Evolutionary conservation across 805 yeast genomes (phyloP), one percentile per base, ranked within the genome.

Genomic region (Wickerhamiella kurtzmanii): DNA sequence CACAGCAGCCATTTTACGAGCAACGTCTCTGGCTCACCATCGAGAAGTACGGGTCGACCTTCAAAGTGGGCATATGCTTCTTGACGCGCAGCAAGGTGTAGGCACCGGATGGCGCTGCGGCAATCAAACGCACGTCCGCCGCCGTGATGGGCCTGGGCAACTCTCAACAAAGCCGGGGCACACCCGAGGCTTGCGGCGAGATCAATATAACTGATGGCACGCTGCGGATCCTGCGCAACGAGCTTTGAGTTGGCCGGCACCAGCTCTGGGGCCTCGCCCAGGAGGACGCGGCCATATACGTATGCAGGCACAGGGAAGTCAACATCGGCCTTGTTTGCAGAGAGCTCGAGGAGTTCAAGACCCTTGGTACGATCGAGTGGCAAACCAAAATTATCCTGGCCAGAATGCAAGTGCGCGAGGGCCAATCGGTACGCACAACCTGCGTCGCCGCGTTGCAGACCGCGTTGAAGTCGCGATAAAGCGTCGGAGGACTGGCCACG

Each of bases 1-100:
- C 86, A 77, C 11, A 82, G 69, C 54, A 79, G 76, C 88, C 89
- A 82, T 43, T 66, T 66, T 37, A 66, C 60, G 15, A 68, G 50
- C 51, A 66, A 71, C 41, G 65, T 60, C 44, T 64, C 68, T 1
- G 67, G 60, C n/a, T 56, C 57, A 9, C 70, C 69, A 13, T 44
- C 49, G 6, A 57, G 50, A 15, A 47, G 44, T 3, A 56, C 47
- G 15, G 47, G 37, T 2, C 25, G 16, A 11, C 50, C 51, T 11
- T 49, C 49, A 46, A 38, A 56, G 5, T 51, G 47, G n/a, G 53
- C 42, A 43, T 55, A 61, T 35, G 56, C 61, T 18, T 61, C 60
- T 50, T 63, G 65, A n/a, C 61, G 55, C n/a, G 62, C 51, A 1
- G 64, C 64, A 13, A 62, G 48, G 39, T 61, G 61, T 42, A 64